Base-by-base conservation (phyloP, 495 filamentous ascomycete species). In the Lasiosphaeria hispida region DNA sequence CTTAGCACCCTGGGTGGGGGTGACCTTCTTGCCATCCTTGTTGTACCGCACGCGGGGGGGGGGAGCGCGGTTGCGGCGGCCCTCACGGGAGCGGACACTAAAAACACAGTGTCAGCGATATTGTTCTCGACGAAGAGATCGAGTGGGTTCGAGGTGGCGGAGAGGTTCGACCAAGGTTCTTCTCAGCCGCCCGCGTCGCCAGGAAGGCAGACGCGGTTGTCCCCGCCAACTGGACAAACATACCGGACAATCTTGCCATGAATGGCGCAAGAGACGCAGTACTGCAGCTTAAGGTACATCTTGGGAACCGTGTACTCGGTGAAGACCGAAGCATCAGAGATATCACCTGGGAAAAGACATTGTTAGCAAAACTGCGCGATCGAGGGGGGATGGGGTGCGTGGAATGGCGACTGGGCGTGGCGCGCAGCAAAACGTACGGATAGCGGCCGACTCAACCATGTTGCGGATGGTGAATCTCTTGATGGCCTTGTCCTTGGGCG, bases 271-370 rank as follows among this genome's bases (percentile, higher is more conserved):
- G 95, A 97, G 72, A 98, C 94, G 77, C 94, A 99, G 90, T 99
- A 99, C 84, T 99, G 94, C 75, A 99, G 87, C 87, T 99, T 99
- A 77, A 99, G 83, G 87, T 99, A 99, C 94, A 99, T 99, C 87
- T 99, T 99, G 77, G 94, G 94, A 76, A 99, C 92, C 58, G 91
- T 89, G 83, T 99, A 99, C 82, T 99, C 94, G 63, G 88, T 79
- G 84, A 97, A 97, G 77, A 99, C 94, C 66, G 94, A 97, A 70
- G 94, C 94, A 72, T 99, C 94, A 63, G 92, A 96, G 80, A 99
- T 97, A 92, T 99, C 94, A 90, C 93, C 93, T 98, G 76, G 37
- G 62, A 36, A 43, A 23, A 35, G 30, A 33, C 9, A 37, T 9
- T 37, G 65, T 70, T 41, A 66, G 62, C 36, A 13, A 48, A 44